These are phyloP conservation scores for Apiotrichum veenhuisii DNA, from an alignment of 1,284 basidiomycete genomes.

Conservation along the genomic window DNA sequence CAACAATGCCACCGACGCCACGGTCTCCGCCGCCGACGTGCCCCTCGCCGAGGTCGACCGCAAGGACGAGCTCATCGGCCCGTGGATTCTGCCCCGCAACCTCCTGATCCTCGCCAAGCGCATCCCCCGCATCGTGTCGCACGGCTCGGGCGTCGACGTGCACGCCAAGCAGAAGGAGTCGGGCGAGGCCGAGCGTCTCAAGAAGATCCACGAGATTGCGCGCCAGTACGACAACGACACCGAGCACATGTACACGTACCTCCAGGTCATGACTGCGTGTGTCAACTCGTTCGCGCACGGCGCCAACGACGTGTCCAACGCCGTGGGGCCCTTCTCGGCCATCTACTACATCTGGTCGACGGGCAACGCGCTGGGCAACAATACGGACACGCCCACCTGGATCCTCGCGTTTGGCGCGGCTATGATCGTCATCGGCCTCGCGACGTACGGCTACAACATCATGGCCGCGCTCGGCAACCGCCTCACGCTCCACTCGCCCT, in stretches of 20 bases:
- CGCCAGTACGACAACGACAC: constrained; percentile 53
- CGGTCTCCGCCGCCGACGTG: background rate
- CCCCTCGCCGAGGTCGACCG: constrained; percentile 11
- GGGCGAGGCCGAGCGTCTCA: constrained; percentile 4
- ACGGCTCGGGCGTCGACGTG: constrained; percentile 43
- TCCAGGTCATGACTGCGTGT: constrained; percentile 54
- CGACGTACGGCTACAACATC: constrained; percentile 50
- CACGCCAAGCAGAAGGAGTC: constrained; percentile 41
- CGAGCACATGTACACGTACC: constrained; percentile 54
- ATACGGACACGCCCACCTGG: constrained; percentile 50
- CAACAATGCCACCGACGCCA: no score
- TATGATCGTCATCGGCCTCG: constrained; percentile 52
- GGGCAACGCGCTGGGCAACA: constrained; percentile 30
- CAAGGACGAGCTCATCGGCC: constrained; percentile 26
- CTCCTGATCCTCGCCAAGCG: constrained; percentile 48
- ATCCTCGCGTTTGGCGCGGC: constrained; percentile 50
- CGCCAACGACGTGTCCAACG: constrained; percentile 48
- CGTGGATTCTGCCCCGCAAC: constrained; percentile 47
- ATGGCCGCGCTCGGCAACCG: constrained; percentile 51
- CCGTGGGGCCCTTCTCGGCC: constrained; percentile 44
- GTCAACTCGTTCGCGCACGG: constrained; percentile 54
- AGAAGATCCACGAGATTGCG: constrained; percentile 42
- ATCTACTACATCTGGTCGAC: constrained; percentile 50
- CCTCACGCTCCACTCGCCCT: constrained; percentile 52
- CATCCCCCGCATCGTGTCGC: constrained; percentile 27